Percentiles rank a stretch among this genome's conserved stretches.
These are phyloP conservation scores for Lycium barbarum DNA, from an alignment of 257 asterid genomes.

Conservation along the genomic window DNA sequence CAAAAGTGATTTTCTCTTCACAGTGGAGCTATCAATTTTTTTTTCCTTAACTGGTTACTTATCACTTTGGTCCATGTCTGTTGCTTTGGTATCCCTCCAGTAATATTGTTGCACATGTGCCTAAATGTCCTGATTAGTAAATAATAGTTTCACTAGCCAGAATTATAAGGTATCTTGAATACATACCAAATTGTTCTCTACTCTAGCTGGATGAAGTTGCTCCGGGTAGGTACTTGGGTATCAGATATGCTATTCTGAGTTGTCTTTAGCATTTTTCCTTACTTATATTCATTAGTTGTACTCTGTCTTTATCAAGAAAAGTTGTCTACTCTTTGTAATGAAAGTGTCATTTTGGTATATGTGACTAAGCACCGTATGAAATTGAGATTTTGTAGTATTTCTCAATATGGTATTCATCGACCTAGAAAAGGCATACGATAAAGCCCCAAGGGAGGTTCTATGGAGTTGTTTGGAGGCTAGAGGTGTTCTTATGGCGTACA, in stretches of 20 bases:
- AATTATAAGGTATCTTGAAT: neutral
- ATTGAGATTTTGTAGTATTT: neutral
- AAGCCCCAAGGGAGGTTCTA: too few species aligned
- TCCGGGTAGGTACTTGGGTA: neutral
- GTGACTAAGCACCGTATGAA: neutral
- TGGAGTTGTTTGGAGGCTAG: too few species aligned
- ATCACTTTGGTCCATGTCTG: neutral
- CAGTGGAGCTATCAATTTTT: neutral
- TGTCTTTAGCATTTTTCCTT: neutral
- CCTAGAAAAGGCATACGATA: too few species aligned
- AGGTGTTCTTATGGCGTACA: too few species aligned
- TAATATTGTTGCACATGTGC: neutral
- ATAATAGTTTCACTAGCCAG: neutral
- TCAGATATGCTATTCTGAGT: neutral
- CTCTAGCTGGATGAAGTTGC: neutral
- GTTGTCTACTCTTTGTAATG: neutral
- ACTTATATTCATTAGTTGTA: neutral
- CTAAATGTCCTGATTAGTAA: neutral
- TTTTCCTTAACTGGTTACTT: neutral
- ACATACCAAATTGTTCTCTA: constrained; percentile 5
- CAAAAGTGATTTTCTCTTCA: neutral
- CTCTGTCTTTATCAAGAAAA: neutral
- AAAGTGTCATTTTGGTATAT: neutral
- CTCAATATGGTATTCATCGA: neutral
- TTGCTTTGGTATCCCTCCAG: neutral